Evolutionary conservation across 202 grass and related monocot genomes (phyloP), one percentile per base, ranked within the genome.

Genomic region (Panicum virgatum): DNA sequence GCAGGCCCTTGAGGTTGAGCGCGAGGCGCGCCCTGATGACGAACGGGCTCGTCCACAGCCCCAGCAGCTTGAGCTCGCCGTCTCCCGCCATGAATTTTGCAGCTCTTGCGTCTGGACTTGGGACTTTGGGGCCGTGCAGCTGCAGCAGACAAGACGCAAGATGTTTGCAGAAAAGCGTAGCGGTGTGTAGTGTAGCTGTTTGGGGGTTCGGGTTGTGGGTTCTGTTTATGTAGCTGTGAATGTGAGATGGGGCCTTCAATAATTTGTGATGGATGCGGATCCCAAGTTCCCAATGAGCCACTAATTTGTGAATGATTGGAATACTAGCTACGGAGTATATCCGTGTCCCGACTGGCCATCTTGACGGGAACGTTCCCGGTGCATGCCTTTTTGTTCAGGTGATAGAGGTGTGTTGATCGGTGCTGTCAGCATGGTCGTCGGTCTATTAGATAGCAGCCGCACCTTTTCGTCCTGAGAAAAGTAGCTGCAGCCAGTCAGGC

Each of bases 21-120:
- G 86, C 78, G 3, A 95, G 70, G 45, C 53, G 25, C 12, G 30
- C 82, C 15, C 89, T 73, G 23, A 68, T 16, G 9, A 78, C 78
- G 12, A 3, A 92, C 0, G 66, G 75, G 27, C 87, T 94, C 7
- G 68, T 4, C 89, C 84, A 94, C 57, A 74, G 38, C 52, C 87
- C 92, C 25, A 94, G 80, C 37, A 94, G 79, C 79, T 91, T 94
- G n/a, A 94, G 77, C 3, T 84, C 79, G 34, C 51, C 75, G 39
- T 50, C 80, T 84, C 86, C 89, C 44, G 71, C 77, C 72, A 81
- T 86, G n/a, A n/a, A 59, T 48, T 43, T 30, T 2, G 12, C 14
- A 5, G 12, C 40, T n/a, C 66, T 30, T 42, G 77, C 18, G 66
- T 37, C 12, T n/a, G 19, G 36, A 66, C 30, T 30, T 30, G 2